Evolutionary conservation across 2,329 filamentous ascomycete genomes (phyloP), one percentile per base, ranked within the genome.

Genomic region (Fusarium sp.): DNA sequence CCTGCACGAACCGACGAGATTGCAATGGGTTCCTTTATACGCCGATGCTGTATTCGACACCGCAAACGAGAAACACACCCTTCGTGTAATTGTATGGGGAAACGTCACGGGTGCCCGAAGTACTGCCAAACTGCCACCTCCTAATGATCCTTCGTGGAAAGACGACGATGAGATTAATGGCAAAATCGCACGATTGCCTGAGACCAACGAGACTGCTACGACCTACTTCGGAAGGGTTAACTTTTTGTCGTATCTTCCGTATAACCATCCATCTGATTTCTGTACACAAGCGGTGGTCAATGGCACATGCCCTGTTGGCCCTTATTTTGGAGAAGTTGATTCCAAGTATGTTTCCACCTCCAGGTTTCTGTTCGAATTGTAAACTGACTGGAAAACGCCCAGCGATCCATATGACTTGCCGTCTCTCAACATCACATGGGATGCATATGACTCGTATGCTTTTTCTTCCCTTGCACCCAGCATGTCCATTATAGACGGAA

Each of bases 61-160:
- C 26, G 77, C 81, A 15, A 80, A 86, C 65, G 77, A 86, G 6
- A 84, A 81, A 49, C 88, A 94, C 74, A 87, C 85, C 39, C 83
- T 99, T 47, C 88, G 87, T 65, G 82, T 97, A 55, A 96, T 89
- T 2, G 86, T 97, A 45, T 98, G 93, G 82, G 95, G 94, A 50
- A 97, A 98, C 78, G 93, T 98, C 28, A 92, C 90, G 10, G 96
- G 96, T 45, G 88, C 90, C 49, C 83, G 86, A 43, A 83, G 83
- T 4, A 75, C 79, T 14, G 80, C 82, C n/a, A 62, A 78, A 4
- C 86, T 93, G 52, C 93, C 93, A 32, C 73, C 86, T 1, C 78
- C 85, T 19, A 78, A 85, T 70, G 85, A 88, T 74, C 77, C 86
- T 0, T 80, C 83, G 45, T 93, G 93, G 92, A 76, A 70, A 4